Evolutionary conservation across 495 filamentous ascomycete species (phyloP), one percentile per base, ranked within the genome.

Genomic region (Bacidia gigantensis): DNA sequence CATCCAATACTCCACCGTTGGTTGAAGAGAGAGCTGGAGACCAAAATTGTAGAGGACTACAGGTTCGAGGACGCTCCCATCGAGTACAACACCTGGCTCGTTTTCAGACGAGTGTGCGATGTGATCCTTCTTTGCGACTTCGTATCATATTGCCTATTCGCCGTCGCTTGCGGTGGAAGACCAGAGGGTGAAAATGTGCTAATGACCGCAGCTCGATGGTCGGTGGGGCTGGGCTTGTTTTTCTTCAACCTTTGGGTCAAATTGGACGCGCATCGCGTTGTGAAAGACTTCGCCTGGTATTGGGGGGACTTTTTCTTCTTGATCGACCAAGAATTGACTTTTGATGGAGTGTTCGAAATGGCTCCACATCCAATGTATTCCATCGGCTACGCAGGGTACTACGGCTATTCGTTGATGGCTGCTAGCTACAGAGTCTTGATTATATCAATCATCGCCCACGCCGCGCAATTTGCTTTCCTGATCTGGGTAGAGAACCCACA

Each of bases 271-370:
- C 92, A 97, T 66, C 73, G 92, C 49, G 92, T 98, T n/a, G 92
- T 98, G 59, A 97, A 97, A 69, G 93, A 98, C 65, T 98, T 87
- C 70, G 92, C 92, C 20, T 98, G 92, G 92, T 98, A 97, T 69
- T 98, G 92, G 92, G 92, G 92, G 49, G 92, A 98, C 62, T 98
- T 97, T 70, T 98, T 98, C 74, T 98, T 87, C 70, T 81, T 98
- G 64, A 87, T 97, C 63, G 93, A 98, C 65, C 88, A 96, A 64
- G 87, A 96, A 63, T 74, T 98, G 61, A 96, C 92, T 26, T 97
- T 98, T 58, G 93, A 98, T 63, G 93, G 93, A 45, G 90, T 97
- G 50, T 98, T 96, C 64, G 92, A 98, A 68, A 94, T 98, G 85
- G 92, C 93, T 43, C 92, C 92, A 22, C 92, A 98, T 65, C 92